Percentiles rank a stretch among this genome's conserved stretches.
Conservation (phyloP, 768 basidiomycete genomes). For the Boletus rubroflammeus region DNA sequence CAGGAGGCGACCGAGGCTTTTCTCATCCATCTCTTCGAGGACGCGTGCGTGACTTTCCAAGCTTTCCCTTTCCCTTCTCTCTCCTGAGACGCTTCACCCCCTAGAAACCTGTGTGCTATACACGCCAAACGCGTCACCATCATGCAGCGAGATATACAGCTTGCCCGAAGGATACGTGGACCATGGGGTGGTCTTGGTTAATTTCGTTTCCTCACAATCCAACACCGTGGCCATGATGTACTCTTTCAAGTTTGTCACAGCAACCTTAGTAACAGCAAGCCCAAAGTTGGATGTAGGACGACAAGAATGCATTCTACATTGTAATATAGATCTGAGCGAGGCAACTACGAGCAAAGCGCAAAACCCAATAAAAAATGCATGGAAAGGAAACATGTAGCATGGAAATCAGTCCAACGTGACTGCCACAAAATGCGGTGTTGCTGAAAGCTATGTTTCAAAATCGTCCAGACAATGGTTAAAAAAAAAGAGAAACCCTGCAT, state of each 20-base stretch:
- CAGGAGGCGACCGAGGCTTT: slow-evolving; percentile 97
- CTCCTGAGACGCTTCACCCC: slow-evolving; percentile 2
- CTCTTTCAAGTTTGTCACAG: background rate
- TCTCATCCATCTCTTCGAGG: slow-evolving; percentile 95
- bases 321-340: slow-evolving; percentile 20
- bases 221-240: background rate
- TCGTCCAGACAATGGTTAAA: slow-evolving; percentile 17
- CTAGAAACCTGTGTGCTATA: slow-evolving; percentile 91
- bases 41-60: slow-evolving; percentile 69
- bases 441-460: slow-evolving; percentile 13
- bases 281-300: background rate
- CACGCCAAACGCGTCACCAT: slow-evolving; percentile 98
- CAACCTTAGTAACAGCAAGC: background rate
- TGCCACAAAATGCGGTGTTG: slow-evolving; percentile 9
- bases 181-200: slow-evolving; percentile 75
- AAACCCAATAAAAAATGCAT: slow-evolving; percentile 10
- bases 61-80: background rate
- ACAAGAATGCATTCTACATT: slow-evolving; percentile 28
- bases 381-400: slow-evolving; percentile 9
- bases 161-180: slow-evolving; percentile 92
- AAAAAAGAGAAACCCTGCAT: background rate
- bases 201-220: slow-evolving; percentile 6
- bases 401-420: slow-evolving; percentile 15
- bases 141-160: slow-evolving; percentile 96
- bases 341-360: slow-evolving; percentile 4